These are phyloP conservation scores for Citeromyces matritensis DNA, from an alignment of 805 yeast genomes.

Conservation along the genomic window DNA sequence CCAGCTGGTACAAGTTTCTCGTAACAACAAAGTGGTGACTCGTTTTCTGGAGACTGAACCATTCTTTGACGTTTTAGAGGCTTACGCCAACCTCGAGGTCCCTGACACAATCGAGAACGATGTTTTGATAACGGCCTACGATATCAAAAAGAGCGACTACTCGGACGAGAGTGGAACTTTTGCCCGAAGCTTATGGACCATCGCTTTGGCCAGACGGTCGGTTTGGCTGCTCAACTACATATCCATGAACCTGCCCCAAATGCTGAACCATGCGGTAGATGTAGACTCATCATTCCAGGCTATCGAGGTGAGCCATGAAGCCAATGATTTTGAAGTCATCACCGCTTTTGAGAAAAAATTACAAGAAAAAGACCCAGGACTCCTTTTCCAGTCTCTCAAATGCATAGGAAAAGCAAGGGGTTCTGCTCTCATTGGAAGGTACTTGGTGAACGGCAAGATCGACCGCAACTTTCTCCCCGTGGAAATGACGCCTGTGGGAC, in stretches of 20 bases:
- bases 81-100: slow-evolving; percentile 36
- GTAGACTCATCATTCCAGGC: slow-evolving; percentile 26
- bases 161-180: slow-evolving; percentile 22
- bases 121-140: slow-evolving; percentile 60
- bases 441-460: slow-evolving; percentile 43
- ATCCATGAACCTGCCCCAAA: slow-evolving; percentile 23
- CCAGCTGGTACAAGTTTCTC: slow-evolving; percentile 6
- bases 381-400: slow-evolving; percentile 41
- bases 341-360: slow-evolving; percentile 32
- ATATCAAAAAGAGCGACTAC: slow-evolving; percentile 41
- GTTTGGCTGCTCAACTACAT: slow-evolving; percentile 40
- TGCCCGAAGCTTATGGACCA: slow-evolving; percentile 44
- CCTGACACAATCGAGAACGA: slow-evolving; percentile 47
- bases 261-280: slow-evolving; percentile 1
- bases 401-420: slow-evolving; percentile 37
- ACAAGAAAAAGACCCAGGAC: slow-evolving; percentile 17
- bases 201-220: slow-evolving; percentile 46
- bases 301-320: slow-evolving; percentile 32
- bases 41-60: slow-evolving; percentile 31
- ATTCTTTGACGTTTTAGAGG: slow-evolving; percentile 24
- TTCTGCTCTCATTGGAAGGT: slow-evolving; percentile 40
- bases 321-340: slow-evolving; percentile 43
- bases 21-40: slow-evolving; percentile 18
- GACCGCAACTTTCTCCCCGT: slow-evolving; percentile 46
- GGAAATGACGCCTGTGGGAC: slow-evolving; percentile 76